Evolutionary conservation across 352 stramenopile genomes (phyloP).

Genomic region (Globisporangium canariense): DNA sequence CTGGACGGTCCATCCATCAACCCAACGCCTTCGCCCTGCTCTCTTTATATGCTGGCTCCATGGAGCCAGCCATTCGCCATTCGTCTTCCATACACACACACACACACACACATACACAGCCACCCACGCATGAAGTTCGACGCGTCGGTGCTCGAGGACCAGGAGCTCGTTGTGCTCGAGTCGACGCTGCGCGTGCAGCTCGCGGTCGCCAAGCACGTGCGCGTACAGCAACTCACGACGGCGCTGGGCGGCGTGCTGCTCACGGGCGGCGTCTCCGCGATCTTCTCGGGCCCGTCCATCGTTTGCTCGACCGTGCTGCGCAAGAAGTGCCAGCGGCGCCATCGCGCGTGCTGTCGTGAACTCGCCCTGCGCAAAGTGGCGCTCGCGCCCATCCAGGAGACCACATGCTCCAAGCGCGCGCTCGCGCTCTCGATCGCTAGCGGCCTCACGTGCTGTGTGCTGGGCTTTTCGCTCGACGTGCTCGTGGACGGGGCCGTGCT

Average conservation of each 20-base stretch:
- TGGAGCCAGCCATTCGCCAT: not conserved
- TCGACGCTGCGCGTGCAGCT: conserved; percentile 30
- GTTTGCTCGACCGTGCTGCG: conserved; percentile 22
- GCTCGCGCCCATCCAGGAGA: conserved; percentile 15
- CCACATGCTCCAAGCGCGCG: conserved; percentile 22
- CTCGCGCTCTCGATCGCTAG: conserved; percentile 21
- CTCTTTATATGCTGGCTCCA: not conserved
- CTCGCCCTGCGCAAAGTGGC: conserved; percentile 15
- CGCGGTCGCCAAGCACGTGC: conserved; percentile 22
- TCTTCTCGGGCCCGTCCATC: conserved; percentile 23
- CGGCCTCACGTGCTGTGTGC: conserved; percentile 24
- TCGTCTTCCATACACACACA: not conserved
- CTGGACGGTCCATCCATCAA: not conserved
- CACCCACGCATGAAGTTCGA: conserved; percentile 14
- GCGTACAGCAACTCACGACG: conserved; percentile 19
- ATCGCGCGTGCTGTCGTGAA: conserved; percentile 15
- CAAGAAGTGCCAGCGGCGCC: conserved; percentile 20
- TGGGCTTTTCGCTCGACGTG: conserved; percentile 25
- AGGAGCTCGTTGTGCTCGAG: conserved; percentile 28
- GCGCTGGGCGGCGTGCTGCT: conserved; percentile 17
- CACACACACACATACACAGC: not conserved
- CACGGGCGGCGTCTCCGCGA: conserved; percentile 19
- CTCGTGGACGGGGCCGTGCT: conserved; percentile 25
- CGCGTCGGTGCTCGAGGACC: conserved; percentile 13
- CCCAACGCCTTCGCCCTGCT: not conserved